Conservation (phyloP, 2,329 filamentous ascomycete species). For the Aspergillus alliaceus region DNA sequence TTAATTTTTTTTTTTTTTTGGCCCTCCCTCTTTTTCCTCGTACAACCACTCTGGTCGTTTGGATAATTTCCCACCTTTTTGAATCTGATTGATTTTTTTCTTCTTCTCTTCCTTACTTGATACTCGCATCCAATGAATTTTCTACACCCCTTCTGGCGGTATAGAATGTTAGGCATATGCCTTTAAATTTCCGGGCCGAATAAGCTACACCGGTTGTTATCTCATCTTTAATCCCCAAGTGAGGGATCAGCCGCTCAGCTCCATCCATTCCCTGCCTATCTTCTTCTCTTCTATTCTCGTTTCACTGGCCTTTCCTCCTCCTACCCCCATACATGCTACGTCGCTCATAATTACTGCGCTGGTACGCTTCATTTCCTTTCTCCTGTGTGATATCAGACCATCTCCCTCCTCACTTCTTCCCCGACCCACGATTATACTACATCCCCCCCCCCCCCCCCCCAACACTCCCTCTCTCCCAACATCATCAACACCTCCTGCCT, state of each 20-base stretch:
- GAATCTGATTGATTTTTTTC: slow-evolving; percentile 1
- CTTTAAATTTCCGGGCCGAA: slow-evolving; percentile 1
- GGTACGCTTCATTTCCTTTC: slow-evolving; percentile 21
- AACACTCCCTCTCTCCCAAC: slow-evolving; percentile 6
- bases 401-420: slow-evolving; percentile 11
- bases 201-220: neutral
- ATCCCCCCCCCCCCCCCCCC: slow-evolving; percentile 4
- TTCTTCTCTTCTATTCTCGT: slow-evolving; percentile 9
- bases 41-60: slow-evolving; percentile 7
- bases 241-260: slow-evolving; percentile 27
- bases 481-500: slow-evolving; percentile 15
- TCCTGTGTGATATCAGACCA: slow-evolving; percentile 10
- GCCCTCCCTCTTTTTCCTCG: no score
- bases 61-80: slow-evolving; percentile 4
- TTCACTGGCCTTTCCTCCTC: slow-evolving; percentile 3
- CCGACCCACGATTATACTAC: slow-evolving; percentile 8
- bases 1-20: no score
- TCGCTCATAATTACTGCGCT: slow-evolving; percentile 12
- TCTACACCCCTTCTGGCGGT: slow-evolving; percentile 4
- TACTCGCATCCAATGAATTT: neutral
- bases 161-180: slow-evolving; percentile 5
- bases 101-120: slow-evolving; percentile 4
- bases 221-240: slow-evolving; percentile 16
- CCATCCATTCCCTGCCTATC: slow-evolving; percentile 12
- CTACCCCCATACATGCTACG: slow-evolving; percentile 1